These are phyloP conservation scores for Brachypodium distachyon DNA, from an alignment of 202 grass and related monocot species.

Conservation along the genomic window DNA sequence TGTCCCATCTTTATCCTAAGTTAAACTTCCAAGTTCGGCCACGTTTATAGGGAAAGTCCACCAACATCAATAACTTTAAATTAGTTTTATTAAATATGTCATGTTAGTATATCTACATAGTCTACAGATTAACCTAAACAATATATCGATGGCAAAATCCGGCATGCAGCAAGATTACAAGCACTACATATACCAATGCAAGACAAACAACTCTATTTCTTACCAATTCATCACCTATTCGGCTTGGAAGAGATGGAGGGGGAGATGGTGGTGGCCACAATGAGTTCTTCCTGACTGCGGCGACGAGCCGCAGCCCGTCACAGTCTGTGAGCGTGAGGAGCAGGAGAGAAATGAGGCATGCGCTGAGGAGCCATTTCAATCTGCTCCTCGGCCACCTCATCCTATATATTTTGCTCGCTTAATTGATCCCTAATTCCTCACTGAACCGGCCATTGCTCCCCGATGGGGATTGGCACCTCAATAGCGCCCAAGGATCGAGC, in stretches of 20 bases:
- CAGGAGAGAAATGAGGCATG: constrained; percentile 27
- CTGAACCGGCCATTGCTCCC: background rate
- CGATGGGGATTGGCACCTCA: background rate
- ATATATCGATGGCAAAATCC: background rate
- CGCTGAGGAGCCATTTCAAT: constrained; percentile 26
- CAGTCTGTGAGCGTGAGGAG: constrained; percentile 6
- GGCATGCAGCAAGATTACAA: background rate
- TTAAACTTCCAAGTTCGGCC: no score
- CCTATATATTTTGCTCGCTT: background rate
- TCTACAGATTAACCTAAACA: background rate
- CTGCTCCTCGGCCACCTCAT: constrained; percentile 29
- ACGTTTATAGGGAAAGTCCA: no score
- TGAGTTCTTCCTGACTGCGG: constrained; percentile 17
- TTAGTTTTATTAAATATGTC: no score
- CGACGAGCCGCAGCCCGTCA: constrained; percentile 24
- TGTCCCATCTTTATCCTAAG: no score
- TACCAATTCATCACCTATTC: constrained; percentile 16
- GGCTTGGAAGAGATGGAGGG: background rate
- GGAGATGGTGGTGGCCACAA: constrained; percentile 1
- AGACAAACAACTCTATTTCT: background rate
- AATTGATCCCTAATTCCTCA: background rate
- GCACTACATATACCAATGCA: background rate
- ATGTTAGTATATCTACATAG: no score
- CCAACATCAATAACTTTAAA: no score
- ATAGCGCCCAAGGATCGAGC: background rate